Evolutionary conservation across 192 early-diverging fungal genomes (phyloP).

Genomic region (Phycomyces nitens): DNA sequence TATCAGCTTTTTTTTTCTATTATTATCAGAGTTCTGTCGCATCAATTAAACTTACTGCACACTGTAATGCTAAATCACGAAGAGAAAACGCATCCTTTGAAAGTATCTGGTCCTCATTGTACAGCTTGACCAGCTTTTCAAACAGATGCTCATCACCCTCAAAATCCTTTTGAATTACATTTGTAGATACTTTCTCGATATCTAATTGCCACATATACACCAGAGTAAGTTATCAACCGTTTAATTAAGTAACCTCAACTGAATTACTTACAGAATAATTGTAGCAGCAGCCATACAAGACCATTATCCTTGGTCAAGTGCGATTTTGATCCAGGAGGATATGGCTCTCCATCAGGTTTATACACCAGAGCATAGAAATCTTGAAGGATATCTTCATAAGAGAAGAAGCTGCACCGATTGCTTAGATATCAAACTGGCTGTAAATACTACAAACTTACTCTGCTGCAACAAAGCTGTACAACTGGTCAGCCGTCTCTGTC

Average conservation of each 20-base stretch:
- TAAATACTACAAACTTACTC: constrained; percentile 32
- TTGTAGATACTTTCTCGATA: constrained; percentile 60
- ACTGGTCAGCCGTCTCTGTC: constrained; percentile 72
- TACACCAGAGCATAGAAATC: constrained; percentile 56
- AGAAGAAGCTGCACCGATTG: constrained; percentile 39
- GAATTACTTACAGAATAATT: constrained; percentile 48
- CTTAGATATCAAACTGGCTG: constrained; percentile 5
- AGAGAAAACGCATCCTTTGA: constrained; percentile 71
- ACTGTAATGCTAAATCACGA: constrained; percentile 71
- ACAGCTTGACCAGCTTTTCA: constrained; percentile 64
- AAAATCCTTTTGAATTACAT: constrained; percentile 61
- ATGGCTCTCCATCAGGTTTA: constrained; percentile 45
- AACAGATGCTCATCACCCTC: constrained; percentile 68
- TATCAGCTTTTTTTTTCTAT: neutral
- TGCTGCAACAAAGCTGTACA: constrained; percentile 65
- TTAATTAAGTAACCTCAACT: neutral
- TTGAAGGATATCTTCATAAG: constrained; percentile 53
- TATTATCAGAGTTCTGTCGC: neutral
- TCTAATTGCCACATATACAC: constrained; percentile 24
- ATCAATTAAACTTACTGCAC: constrained; percentile 41
- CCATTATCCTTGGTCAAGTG: constrained; percentile 65
- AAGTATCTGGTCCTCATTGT: constrained; percentile 71
- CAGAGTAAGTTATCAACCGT: neutral
- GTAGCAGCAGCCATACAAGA: constrained; percentile 69
- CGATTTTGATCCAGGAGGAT: constrained; percentile 32